phyloP scores from a whole-genome alignment of 768 basidiomycete species.

The Trametes sanguinea region DNA sequence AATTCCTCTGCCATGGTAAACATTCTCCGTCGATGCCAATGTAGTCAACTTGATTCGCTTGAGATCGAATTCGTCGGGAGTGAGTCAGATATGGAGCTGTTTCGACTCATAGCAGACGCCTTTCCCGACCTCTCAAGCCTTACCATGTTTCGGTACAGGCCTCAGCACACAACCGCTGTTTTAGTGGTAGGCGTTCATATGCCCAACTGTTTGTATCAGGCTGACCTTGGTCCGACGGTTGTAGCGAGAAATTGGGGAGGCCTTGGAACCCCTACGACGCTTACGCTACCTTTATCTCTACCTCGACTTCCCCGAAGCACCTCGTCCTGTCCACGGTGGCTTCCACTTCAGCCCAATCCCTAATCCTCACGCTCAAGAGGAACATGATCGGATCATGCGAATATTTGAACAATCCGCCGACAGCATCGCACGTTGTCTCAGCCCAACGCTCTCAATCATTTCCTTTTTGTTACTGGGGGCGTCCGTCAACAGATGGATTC shows the following conservation, averaged over 20 bases:
- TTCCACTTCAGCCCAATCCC: too few species aligned
- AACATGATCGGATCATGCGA: neutral
- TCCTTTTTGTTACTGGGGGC: neutral
- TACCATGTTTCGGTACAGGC: neutral
- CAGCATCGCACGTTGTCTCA: neutral
- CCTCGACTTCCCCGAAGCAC: too few species aligned
- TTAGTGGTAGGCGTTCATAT: neutral
- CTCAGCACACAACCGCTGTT: neutral
- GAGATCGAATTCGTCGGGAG: conserved; percentile 1
- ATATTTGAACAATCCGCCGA: neutral
- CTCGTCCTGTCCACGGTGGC: neutral
- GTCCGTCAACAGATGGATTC: too few species aligned
- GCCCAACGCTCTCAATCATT: neutral
- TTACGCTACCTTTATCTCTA: too few species aligned
- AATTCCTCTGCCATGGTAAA: neutral
- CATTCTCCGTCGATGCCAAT: neutral
- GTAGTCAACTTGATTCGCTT: neutral
- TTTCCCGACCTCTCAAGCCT: neutral
- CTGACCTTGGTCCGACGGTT: neutral
- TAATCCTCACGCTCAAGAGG: neutral
- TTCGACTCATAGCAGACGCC: neutral
- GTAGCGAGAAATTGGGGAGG: neutral
- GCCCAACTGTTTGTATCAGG: too few species aligned
- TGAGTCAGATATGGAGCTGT: neutral
- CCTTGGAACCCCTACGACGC: too few species aligned